phyloP scores from a whole-genome alignment of 2,329 filamentous ascomycete species.

The Xylaria digitata region DNA sequence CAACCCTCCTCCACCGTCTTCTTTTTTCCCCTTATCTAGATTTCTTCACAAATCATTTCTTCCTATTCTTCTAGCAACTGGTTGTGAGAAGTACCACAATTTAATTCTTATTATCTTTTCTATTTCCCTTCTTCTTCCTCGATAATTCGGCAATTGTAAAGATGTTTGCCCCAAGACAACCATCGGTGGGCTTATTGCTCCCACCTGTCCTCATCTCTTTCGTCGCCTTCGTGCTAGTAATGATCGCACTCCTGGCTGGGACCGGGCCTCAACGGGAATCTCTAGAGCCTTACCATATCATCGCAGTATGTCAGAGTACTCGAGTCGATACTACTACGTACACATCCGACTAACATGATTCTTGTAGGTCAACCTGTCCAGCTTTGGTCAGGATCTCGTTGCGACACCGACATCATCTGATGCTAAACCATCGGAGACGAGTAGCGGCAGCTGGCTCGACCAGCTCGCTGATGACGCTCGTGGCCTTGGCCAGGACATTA shows the following conservation, averaged over 20 bases:
- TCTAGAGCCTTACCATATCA: conserved; percentile 55
- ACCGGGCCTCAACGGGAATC: conserved; percentile 51
- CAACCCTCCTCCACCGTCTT: not conserved
- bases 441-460: conserved; percentile 42
- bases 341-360: conserved; percentile 8
- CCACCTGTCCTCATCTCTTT: conserved; percentile 52
- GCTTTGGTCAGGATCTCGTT: conserved; percentile 54
- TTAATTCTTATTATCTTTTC: not conserved
- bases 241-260: conserved; percentile 54
- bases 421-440: conserved; percentile 43
- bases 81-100: conserved; percentile 21
- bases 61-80: conserved; percentile 29
- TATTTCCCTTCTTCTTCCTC: not conserved
- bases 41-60: conserved; percentile 10
- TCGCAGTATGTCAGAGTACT: conserved; percentile 49
- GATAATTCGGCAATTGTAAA: conserved; percentile 15
- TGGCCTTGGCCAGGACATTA: conserved; percentile 50
- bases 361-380: conserved; percentile 56
- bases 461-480: conserved; percentile 43
- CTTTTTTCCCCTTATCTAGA: conserved; percentile 3
- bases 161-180: conserved; percentile 32
- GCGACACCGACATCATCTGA: conserved; percentile 44
- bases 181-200: conserved; percentile 40
- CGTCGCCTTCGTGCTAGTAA: conserved; percentile 52
- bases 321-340: not conserved